Percentiles rank a stretch among this genome's conserved stretches.
Evolutionary conservation across 805 yeast genomes (phyloP).

Genomic region (Sungouiozyma ichnusensis): DNA sequence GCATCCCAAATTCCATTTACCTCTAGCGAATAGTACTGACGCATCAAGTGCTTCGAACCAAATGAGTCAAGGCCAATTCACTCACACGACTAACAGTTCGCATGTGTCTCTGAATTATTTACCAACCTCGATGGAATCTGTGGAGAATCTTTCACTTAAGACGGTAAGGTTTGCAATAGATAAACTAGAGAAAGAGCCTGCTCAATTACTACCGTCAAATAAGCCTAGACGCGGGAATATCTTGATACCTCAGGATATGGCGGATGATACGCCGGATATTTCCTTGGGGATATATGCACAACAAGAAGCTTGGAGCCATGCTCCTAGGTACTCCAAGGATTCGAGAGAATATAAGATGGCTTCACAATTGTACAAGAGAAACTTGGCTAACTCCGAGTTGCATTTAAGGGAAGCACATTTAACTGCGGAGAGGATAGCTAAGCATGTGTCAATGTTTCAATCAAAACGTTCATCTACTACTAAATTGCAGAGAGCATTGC

Average conservation of each 20-base stretch:
- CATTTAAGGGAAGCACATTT: conserved; percentile 71
- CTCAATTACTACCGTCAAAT: conserved; percentile 87
- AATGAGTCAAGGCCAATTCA: neutral
- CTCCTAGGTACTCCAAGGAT: conserved; percentile 22
- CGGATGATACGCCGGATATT: conserved; percentile 48
- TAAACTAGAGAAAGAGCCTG: conserved; percentile 69
- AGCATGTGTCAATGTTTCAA: conserved; percentile 46
- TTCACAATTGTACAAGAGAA: conserved; percentile 44
- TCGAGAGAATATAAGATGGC: conserved; percentile 44
- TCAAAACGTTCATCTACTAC: neutral
- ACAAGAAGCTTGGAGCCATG: conserved; percentile 21
- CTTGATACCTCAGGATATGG: conserved; percentile 54
- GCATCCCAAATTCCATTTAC: neutral
- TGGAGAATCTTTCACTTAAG: conserved; percentile 32
- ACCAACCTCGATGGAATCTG: neutral
- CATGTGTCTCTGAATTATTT: neutral
- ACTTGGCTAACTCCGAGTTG: conserved; percentile 50
- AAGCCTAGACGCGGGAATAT: conserved; percentile 75
- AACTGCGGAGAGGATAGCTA: conserved; percentile 60
- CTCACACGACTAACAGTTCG: neutral
- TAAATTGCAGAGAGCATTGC: neutral
- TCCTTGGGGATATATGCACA: conserved; percentile 58
- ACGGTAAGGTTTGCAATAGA: conserved; percentile 74
- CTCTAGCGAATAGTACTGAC: neutral
- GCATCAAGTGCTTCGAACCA: neutral